Evolutionary conservation across 805 yeast species (phyloP).

Genomic region (Debaryomyces maramus): DNA sequence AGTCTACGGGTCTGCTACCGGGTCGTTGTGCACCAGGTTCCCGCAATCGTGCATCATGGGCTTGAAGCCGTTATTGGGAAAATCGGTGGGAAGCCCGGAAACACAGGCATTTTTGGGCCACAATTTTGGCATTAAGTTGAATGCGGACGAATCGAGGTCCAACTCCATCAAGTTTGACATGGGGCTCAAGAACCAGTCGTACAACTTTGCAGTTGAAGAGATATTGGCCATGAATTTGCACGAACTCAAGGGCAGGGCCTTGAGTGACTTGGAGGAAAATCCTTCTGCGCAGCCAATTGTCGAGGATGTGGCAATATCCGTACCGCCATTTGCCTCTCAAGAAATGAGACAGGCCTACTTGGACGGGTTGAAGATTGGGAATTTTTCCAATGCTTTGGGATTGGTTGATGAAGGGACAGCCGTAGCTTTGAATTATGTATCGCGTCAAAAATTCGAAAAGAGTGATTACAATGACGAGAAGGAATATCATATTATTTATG

Average conservation of each 20-base stretch:
- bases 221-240: conserved; percentile 77
- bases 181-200: conserved; percentile 32
- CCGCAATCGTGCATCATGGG: conserved; percentile 70
- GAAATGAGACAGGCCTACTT: conserved; percentile 67
- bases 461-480: conserved; percentile 37
- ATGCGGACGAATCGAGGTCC: conserved; percentile 36
- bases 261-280: conserved; percentile 54
- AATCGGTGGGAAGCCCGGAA: conserved; percentile 45
- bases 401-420: conserved; percentile 92
- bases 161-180: conserved; percentile 59
- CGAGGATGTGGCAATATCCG: conserved; percentile 69
- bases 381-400: conserved; percentile 55
- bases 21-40: conserved; percentile 65
- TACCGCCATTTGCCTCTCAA: conserved; percentile 69
- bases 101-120: conserved; percentile 47
- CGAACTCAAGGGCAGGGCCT: conserved; percentile 66
- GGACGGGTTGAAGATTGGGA: conserved; percentile 74
- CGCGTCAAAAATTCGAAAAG: conserved; percentile 43
- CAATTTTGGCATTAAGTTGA: conserved; percentile 62
- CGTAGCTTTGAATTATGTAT: conserved; percentile 78
- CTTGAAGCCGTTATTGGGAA: conserved; percentile 73
- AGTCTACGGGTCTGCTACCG: conserved; percentile 74
- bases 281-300: conserved; percentile 50
- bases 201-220: conserved; percentile 63
- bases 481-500: conserved; percentile 72